Base-by-base conservation (phyloP, 768 basidiomycete species). In the Kwoniella sp. region DNA sequence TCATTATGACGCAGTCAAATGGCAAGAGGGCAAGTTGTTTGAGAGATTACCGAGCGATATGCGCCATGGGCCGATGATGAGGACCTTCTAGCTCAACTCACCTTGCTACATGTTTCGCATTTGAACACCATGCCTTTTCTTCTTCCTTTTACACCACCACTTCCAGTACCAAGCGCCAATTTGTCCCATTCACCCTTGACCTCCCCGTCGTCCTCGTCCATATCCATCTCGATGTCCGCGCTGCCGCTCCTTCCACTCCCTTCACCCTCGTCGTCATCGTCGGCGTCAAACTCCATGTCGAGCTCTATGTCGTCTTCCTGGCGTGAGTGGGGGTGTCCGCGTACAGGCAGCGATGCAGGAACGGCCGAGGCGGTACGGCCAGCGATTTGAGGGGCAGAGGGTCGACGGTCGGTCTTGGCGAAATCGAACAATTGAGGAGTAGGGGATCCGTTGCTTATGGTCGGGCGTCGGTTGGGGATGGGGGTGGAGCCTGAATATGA, bases 41-140 rank as follows among this genome's bases (percentile, higher is more conserved):
- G n/a, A n/a, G n/a, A n/a, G n/a, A n/a, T n/a, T n/a, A n/a, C n/a
- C n/a, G n/a, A n/a, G n/a, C n/a, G n/a, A n/a, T n/a, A n/a, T n/a
- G n/a, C n/a, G n/a, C n/a, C n/a, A n/a, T n/a, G n/a, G n/a, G n/a
- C n/a, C n/a, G n/a, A n/a, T n/a, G n/a, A n/a, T 48, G 47, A 48
- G 28, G 28, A 34, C 17, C 13, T 22, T 28, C 37, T 1, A 31
- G 50, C 2, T 50, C 23, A 4, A 70, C 83, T 52, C 68, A 90
- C 93, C 90, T 97, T 97, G 41, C 89, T 88, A 81, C 94, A 98
- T 73, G 88, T 91, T 83, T 97, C 94, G 82, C 94, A 97, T 68
- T 87, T 89, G 83, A 91, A 93, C 63, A 90, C 88, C 59, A 89
- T 86, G 1, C 91, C 92, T 63, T 90, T 86, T 82, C 91, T 92